Evolutionary conservation across 129 eudicot species (phyloP).

Genomic region (Flaveria linearis): DNA sequence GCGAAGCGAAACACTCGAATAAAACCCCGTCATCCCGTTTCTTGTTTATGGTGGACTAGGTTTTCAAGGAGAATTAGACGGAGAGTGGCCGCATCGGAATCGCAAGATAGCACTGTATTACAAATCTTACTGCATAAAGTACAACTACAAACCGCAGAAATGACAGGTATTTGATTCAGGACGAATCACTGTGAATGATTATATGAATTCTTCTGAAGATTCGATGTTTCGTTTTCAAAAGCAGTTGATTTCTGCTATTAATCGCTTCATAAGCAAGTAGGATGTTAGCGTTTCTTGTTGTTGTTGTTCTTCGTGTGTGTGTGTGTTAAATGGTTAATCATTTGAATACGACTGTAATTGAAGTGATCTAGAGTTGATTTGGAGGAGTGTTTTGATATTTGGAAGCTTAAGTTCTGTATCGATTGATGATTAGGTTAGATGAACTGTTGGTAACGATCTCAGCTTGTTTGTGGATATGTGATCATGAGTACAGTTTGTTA

Average conservation of each 20-base stretch:
- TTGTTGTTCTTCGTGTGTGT: background rate
- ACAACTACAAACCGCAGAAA: conserved; percentile 16
- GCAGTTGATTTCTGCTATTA: conserved; percentile 6
- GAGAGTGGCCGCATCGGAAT: conserved; percentile 25
- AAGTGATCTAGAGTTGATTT: conserved; percentile 20
- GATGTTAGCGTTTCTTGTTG: background rate
- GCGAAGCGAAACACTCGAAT: conserved; percentile 21
- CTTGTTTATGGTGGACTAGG: conserved; percentile 15
- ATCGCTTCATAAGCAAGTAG: background rate
- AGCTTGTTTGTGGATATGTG: background rate
- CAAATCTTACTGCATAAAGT: conserved; percentile 18
- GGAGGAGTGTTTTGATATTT: conserved; percentile 1
- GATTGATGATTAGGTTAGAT: conserved; percentile 9
- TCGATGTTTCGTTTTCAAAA: conserved; percentile 12
- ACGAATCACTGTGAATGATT: conserved; percentile 7
- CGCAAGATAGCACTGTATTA: conserved; percentile 22
- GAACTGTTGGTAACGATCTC: conserved; percentile 1
- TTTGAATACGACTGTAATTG: conserved; percentile 9
- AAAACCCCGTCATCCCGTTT: conserved; percentile 23
- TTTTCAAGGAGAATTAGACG: conserved; percentile 24
- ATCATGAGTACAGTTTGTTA: background rate
- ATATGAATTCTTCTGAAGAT: background rate
- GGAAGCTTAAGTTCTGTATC: background rate
- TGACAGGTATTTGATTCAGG: conserved; percentile 31
- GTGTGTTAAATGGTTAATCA: conserved; percentile 3